These are phyloP conservation scores for Globisporangium abappressorium DNA, from an alignment of 352 stramenopile species.

Conservation along the genomic window DNA sequence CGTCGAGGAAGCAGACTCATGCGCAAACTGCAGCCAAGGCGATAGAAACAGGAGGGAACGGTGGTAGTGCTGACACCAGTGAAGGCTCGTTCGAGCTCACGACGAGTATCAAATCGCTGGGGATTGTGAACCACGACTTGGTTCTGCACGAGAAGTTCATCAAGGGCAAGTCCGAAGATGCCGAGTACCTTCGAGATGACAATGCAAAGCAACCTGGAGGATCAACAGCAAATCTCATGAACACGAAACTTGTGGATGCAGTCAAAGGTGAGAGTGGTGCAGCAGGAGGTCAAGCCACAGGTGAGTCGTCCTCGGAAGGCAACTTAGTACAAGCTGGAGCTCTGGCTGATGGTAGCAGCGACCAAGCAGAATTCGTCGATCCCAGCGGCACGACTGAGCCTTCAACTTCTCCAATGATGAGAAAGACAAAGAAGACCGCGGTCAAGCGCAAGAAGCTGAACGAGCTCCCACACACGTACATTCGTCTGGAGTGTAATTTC, in stretches of 20 bases:
- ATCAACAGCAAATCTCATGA: not conserved
- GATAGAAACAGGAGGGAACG: constrained; percentile 11
- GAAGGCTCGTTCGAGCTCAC: constrained; percentile 33
- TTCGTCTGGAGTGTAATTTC: constrained; percentile 72
- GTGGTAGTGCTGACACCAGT: not conserved
- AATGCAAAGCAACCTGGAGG: not conserved
- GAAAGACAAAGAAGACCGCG: not conserved
- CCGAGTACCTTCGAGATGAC: constrained; percentile 55
- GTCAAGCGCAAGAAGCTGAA: constrained; percentile 19
- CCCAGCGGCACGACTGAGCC: not conserved
- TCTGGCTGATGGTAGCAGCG: not conserved
- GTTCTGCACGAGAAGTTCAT: constrained; percentile 67
- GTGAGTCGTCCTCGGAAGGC: constrained; percentile 6
- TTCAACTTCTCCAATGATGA: not conserved
- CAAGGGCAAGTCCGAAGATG: constrained; percentile 54
- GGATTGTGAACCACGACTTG: constrained; percentile 76
- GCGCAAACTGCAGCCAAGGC: constrained; percentile 24
- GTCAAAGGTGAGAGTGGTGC: not conserved
- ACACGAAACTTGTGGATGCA: constrained; percentile 2
- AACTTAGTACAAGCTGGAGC: not conserved
- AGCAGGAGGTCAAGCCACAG: not conserved
- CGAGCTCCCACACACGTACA: constrained; percentile 64
- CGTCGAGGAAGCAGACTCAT: constrained; percentile 31
- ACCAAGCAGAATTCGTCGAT: not conserved
- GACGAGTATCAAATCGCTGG: constrained; percentile 43